phyloP scores from a whole-genome alignment of 208 protist genomes.

The Tritrichomonas foetus region DNA sequence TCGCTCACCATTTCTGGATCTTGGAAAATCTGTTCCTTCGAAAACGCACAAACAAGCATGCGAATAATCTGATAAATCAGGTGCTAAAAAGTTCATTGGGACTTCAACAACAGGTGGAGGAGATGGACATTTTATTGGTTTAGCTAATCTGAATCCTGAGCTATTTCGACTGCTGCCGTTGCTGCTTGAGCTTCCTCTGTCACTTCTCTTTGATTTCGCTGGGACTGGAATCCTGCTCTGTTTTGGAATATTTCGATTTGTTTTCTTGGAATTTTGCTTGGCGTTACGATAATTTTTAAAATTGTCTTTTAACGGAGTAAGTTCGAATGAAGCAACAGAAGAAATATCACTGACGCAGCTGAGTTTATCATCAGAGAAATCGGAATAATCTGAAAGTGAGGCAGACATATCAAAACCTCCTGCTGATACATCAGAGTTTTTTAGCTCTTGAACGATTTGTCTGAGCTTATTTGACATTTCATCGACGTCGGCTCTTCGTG shows the following conservation, averaged over 20 bases:
- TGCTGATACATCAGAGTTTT: no score
- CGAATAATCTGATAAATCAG: not conserved
- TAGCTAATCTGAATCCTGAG: not conserved
- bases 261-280: not conserved
- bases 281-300: no score
- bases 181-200: not conserved
- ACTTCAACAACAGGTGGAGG: not conserved
- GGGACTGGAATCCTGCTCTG: not conserved
- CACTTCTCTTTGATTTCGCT: not conserved
- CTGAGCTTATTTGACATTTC: no score
- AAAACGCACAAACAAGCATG: not conserved
- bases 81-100: conserved; percentile 3
- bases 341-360: not conserved
- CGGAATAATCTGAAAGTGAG: no score
- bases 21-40: not conserved
- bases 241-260: not conserved
- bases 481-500: no score
- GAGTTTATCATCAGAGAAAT: not conserved
- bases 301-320: not conserved
- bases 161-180: not conserved
- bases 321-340: not conserved
- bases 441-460: no score
- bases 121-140: no score
- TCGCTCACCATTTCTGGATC: not conserved
- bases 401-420: no score